Percentiles rank a stretch among this genome's conserved stretches.
Evolutionary conservation across 768 basidiomycete species (phyloP).

Genomic region (Amylocystis lapponica): DNA sequence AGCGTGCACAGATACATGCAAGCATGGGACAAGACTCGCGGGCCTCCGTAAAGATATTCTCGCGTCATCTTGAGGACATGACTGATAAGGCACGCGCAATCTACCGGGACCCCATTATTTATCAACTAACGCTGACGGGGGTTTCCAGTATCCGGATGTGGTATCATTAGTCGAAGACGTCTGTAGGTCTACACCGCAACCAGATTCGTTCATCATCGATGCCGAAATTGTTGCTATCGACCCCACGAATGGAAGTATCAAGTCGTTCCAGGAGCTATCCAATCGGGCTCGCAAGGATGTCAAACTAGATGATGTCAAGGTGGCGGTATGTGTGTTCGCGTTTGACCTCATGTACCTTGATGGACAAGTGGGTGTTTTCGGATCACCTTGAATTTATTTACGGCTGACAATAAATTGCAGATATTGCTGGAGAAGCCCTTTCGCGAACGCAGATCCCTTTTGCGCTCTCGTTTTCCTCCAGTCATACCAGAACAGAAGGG

Average conservation of each 20-base stretch:
- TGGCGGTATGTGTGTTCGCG: conserved; percentile 77
- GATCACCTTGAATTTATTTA: conserved; percentile 7
- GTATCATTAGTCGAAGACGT: conserved; percentile 49
- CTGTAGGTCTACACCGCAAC: conserved; percentile 35
- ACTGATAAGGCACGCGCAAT: conserved; percentile 60
- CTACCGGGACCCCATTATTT: neutral
- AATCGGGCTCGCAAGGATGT: conserved; percentile 84
- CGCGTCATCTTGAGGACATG: conserved; percentile 90
- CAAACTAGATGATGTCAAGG: conserved; percentile 61
- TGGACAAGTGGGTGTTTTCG: conserved; percentile 50
- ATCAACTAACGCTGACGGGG: conserved; percentile 7
- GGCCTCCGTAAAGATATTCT: conserved; percentile 61
- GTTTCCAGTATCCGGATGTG: conserved; percentile 74
- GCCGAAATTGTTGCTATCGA: conserved; percentile 87
- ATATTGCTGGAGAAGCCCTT: conserved; percentile 63
- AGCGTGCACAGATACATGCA: conserved; percentile 78
- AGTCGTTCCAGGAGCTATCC: conserved; percentile 83
- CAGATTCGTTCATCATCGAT: conserved; percentile 71
- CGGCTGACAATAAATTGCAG: conserved; percentile 32
- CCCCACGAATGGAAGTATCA: conserved; percentile 50
- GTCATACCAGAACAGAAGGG: conserved; percentile 36
- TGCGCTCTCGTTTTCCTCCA: conserved; percentile 59
- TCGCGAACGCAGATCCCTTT: conserved; percentile 59
- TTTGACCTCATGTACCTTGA: conserved; percentile 90
- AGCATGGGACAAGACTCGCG: conserved; percentile 24